Evolutionary conservation across 2,329 filamentous ascomycete genomes (phyloP).

Genomic region (Fusarium lyarnte): DNA sequence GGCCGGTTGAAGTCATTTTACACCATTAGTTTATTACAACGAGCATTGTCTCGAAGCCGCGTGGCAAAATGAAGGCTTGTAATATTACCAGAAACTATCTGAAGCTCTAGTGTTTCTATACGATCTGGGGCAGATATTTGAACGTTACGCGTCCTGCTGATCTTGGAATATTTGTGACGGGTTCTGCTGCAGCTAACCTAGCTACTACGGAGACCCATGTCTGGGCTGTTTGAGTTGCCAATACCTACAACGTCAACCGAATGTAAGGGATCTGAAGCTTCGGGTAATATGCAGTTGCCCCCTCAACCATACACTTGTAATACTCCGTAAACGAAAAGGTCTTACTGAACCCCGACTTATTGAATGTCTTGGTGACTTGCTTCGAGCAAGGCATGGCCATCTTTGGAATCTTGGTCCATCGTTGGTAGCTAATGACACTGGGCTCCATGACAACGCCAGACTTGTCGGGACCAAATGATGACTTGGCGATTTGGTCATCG

Average conservation of each 20-base stretch:
- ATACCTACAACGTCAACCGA: neutral
- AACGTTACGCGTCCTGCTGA: neutral
- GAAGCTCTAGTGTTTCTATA: rapidly evolving
- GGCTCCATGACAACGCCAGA: neutral
- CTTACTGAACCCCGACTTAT: neutral
- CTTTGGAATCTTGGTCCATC: neutral
- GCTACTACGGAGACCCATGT: rapidly evolving
- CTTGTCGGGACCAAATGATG: neutral
- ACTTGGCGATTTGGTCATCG: neutral
- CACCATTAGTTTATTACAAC: neutral
- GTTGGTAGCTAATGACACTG: neutral
- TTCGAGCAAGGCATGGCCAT: neutral
- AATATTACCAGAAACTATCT: rapidly evolving
- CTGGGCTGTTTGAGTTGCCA: rapidly evolving
- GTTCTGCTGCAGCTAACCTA: too few relatives aligned
- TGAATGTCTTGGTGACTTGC: neutral
- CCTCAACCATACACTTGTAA: neutral
- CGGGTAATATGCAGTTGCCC: neutral
- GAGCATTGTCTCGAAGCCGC: neutral
- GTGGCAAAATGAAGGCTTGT: neutral
- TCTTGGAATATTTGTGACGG: rapidly evolving
- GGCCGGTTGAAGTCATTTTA: conserved; percentile 17
- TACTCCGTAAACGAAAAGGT: neutral
- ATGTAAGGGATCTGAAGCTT: neutral
- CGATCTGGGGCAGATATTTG: neutral